Conservation (phyloP, 2,329 filamentous ascomycete genomes). For the Microdochium nivale region DNA sequence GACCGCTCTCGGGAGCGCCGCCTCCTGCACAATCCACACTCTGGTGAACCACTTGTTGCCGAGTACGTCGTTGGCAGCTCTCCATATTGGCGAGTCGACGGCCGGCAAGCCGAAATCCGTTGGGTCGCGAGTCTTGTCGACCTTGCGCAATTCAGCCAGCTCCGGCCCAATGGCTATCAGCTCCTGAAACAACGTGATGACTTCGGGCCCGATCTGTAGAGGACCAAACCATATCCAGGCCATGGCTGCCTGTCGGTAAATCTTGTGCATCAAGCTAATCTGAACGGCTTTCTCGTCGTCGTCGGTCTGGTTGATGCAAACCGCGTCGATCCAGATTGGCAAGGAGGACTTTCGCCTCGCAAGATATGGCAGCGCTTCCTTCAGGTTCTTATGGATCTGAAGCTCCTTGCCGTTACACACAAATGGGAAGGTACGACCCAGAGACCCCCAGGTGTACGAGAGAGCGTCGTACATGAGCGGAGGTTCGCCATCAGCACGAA, state of each 20-base stretch:
- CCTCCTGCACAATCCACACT: background rate
- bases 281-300: conserved; percentile 3
- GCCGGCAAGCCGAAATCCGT: background rate
- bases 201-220: background rate
- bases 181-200: background rate
- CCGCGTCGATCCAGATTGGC: conserved; percentile 7
- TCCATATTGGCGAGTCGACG: background rate
- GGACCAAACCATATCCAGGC: conserved; percentile 6
- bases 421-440: background rate
- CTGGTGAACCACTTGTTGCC: background rate
- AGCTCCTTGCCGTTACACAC: background rate
- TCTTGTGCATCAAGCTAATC: conserved; percentile 4
- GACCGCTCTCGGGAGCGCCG: background rate
- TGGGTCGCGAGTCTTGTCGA: background rate
- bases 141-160: background rate
- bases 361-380: conserved; percentile 6
- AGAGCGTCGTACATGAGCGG: background rate
- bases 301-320: conserved; percentile 7
- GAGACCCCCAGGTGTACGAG: background rate
- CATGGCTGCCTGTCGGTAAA: conserved; percentile 2
- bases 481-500: background rate
- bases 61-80: background rate
- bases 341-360: conserved; percentile 1
- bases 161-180: background rate
- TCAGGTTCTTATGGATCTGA: conserved; percentile 1